Conservation (phyloP, 495 filamentous ascomycete genomes). For the Astrocystis sublimbata region DNA sequence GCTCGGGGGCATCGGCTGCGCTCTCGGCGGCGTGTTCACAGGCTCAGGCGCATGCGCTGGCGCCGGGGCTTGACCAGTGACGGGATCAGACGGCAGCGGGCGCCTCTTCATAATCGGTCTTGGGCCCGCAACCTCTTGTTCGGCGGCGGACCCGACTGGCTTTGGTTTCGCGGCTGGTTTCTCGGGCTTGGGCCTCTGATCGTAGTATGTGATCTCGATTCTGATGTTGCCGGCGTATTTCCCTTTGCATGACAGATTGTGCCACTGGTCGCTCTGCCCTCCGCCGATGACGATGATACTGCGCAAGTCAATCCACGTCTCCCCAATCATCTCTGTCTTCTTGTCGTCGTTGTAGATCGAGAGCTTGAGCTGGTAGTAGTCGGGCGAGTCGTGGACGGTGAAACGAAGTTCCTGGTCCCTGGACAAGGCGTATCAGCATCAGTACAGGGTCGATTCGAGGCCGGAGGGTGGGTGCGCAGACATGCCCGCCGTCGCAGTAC, state of each 20-base stretch:
- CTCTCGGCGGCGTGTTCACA: constrained; percentile 41
- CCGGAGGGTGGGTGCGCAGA: no score
- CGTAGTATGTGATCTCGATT: constrained; percentile 96
- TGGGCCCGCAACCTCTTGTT: constrained; percentile 15
- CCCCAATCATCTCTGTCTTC: constrained; percentile 92
- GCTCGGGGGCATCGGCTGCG: constrained; percentile 39
- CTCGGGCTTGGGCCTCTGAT: constrained; percentile 78
- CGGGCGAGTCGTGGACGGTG: constrained; percentile 90
- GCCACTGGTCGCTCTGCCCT: constrained; percentile 91
- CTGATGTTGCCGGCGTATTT: constrained; percentile 95
- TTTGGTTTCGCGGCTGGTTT: constrained; percentile 57
- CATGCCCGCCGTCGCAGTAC: background rate
- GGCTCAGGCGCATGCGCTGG: constrained; percentile 41
- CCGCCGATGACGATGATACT: constrained; percentile 81
- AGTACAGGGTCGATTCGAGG: constrained; percentile 15
- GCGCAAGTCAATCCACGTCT: constrained; percentile 82
- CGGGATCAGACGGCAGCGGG: constrained; percentile 73
- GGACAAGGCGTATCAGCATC: constrained; percentile 1
- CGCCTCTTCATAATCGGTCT: constrained; percentile 67
- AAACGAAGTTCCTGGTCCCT: constrained; percentile 99
- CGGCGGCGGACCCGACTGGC: constrained; percentile 39
- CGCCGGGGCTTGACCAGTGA: constrained; percentile 51
- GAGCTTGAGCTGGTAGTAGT: constrained; percentile 92
- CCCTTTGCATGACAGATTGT: constrained; percentile 77
- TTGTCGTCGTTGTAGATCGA: constrained; percentile 98